Conservation (phyloP, 1,284 basidiomycete genomes). For the Xerocomus cyaneibrunnescens region DNA sequence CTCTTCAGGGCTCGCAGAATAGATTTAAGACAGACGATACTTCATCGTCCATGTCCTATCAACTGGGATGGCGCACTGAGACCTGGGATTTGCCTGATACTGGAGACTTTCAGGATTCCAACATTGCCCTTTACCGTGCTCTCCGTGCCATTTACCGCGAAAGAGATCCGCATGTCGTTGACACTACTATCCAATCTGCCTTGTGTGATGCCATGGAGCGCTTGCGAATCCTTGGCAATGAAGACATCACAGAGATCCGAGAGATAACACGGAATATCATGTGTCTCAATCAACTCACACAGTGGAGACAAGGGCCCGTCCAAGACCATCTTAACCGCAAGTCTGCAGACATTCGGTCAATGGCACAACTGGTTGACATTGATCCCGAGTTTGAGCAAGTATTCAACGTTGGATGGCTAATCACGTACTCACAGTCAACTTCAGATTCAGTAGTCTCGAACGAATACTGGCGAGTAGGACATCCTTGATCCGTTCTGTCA, state of each 20-base stretch:
- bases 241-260: constrained; percentile 75
- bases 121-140: constrained; percentile 72
- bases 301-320: constrained; percentile 47
- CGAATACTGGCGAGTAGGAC: constrained; percentile 79
- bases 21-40: constrained; percentile 34
- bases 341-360: constrained; percentile 36
- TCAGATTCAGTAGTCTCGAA: constrained; percentile 79
- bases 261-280: constrained; percentile 68
- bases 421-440: constrained; percentile 13
- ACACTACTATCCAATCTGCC: constrained; percentile 48
- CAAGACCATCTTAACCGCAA: constrained; percentile 41
- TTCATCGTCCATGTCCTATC: constrained; percentile 63
- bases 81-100: constrained; percentile 89
- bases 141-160: constrained; percentile 78
- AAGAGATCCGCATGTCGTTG: constrained; percentile 52
- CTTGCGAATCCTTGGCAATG: constrained; percentile 67
- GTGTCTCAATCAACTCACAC: constrained; percentile 72
- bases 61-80: constrained; percentile 86
- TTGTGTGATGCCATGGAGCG: constrained; percentile 62
- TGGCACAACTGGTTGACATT: constrained; percentile 49
- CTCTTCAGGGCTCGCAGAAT: constrained; percentile 48
- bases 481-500: constrained; percentile 72
- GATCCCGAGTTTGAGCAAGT: constrained; percentile 66
- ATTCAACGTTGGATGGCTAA: not conserved
- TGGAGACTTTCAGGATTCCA: constrained; percentile 43